Evolutionary conservation across 768 basidiomycete species (phyloP).

Genomic region (Amyloporia xantha): DNA sequence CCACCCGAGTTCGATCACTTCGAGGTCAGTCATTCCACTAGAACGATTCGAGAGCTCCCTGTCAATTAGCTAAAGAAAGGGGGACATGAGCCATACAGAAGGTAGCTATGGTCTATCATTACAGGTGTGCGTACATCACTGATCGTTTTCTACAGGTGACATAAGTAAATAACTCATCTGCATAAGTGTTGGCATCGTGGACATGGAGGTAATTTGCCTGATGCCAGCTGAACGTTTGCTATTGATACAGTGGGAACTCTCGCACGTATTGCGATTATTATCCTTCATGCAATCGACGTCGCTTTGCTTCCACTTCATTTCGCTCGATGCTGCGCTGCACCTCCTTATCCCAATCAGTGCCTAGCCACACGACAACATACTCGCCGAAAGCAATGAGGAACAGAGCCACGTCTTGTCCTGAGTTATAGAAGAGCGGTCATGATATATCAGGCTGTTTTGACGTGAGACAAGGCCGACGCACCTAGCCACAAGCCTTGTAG

Average conservation of each 20-base stretch:
- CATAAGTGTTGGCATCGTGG: too few relatives aligned
- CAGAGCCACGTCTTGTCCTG: conserved; percentile 68
- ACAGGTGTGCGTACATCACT: too few relatives aligned
- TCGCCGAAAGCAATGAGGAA: conserved; percentile 67
- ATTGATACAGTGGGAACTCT: too few relatives aligned
- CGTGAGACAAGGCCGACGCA: conserved; percentile 5
- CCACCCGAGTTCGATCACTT: too few relatives aligned
- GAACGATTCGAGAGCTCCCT: too few relatives aligned
- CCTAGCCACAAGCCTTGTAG: conserved; percentile 49
- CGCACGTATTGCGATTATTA: too few relatives aligned
- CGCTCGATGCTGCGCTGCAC: conserved; percentile 33
- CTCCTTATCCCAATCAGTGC: conserved; percentile 44
- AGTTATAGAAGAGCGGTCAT: not conserved
- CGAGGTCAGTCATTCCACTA: too few relatives aligned
- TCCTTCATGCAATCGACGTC: conserved; percentile 11
- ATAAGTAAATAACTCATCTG: not conserved
- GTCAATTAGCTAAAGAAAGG: too few relatives aligned
- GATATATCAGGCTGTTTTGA: conserved; percentile 6
- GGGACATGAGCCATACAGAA: too few relatives aligned
- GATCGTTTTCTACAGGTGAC: not conserved
- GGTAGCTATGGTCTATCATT: too few relatives aligned
- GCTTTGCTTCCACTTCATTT: conserved; percentile 22
- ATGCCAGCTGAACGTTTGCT: too few relatives aligned
- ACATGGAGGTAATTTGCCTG: too few relatives aligned
- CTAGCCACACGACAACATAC: conserved; percentile 52